phyloP scores from a whole-genome alignment of 202 grass and related monocot genomes.

The Zizania palustris region DNA sequence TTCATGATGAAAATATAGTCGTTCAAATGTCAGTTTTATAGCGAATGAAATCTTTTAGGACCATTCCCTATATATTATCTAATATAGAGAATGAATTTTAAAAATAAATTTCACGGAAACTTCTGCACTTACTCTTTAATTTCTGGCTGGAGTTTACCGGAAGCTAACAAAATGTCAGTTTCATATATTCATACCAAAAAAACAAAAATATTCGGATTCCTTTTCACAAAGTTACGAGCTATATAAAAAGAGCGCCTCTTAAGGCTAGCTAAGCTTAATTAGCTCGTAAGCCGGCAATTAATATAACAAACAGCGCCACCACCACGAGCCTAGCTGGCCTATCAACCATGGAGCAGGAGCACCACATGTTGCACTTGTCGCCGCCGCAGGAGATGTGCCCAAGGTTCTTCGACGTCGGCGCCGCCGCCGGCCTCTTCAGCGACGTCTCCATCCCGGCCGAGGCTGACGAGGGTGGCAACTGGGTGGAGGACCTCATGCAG shows the following conservation, averaged over 20 bases:
- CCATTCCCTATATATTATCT: too few species aligned
- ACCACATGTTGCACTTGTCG: not conserved
- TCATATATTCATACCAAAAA: too few species aligned
- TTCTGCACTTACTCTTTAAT: too few species aligned
- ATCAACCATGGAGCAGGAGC: slow-evolving; percentile 31
- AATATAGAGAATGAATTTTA: too few species aligned
- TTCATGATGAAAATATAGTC: too few species aligned
- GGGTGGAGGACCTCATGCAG: slow-evolving; percentile 52
- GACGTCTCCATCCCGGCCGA: not conserved
- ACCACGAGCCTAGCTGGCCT: not conserved
- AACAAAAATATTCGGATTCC: not conserved
- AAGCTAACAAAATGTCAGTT: too few species aligned
- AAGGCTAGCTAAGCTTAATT: not conserved
- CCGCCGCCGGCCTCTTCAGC: not conserved
- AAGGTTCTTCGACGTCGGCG: not conserved
- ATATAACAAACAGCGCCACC: slow-evolving; percentile 27
- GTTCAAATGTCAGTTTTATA: too few species aligned
- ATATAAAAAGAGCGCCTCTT: not conserved
- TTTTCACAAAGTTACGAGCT: not conserved
- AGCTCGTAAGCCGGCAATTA: not conserved
- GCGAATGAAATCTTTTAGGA: too few species aligned
- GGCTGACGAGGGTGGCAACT: not conserved
- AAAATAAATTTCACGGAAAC: too few species aligned
- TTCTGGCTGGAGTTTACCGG: too few species aligned
- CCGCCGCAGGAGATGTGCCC: slow-evolving; percentile 11